Conservation (phyloP, 345 rosid species). For the Excoecaria cochinchinensis region DNA sequence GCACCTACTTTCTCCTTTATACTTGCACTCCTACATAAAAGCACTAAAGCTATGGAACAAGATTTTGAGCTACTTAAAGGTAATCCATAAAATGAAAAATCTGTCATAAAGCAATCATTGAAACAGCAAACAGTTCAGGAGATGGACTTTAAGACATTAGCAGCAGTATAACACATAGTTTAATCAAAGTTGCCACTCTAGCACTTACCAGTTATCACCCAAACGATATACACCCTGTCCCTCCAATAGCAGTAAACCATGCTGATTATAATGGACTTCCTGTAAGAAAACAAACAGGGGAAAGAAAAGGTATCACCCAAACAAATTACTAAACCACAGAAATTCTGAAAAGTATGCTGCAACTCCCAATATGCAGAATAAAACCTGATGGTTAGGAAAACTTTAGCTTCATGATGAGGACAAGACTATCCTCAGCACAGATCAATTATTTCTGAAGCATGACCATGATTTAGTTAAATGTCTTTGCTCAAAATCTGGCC, state of each 20-base stretch:
- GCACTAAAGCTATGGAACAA: neutral
- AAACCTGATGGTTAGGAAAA: neutral
- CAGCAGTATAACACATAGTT: conserved; percentile 6
- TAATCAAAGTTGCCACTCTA: conserved; percentile 16
- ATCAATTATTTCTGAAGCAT: neutral
- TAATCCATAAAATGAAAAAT: neutral
- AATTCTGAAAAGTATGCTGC: neutral
- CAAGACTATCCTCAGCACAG: neutral
- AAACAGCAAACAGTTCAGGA: neutral
- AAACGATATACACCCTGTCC: conserved; percentile 90
- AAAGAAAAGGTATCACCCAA: neutral
- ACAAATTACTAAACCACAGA: neutral
- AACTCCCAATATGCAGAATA: neutral
- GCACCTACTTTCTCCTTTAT: neutral
- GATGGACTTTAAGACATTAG: neutral
- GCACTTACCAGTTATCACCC: conserved; percentile 77
- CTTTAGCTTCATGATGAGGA: neutral
- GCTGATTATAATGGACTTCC: conserved; percentile 97
- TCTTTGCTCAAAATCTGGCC: neutral
- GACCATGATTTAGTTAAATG: neutral
- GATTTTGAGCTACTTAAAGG: neutral
- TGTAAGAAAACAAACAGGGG: conserved; percentile 33
- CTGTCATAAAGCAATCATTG: neutral
- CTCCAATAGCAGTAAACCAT: conserved; percentile 87
- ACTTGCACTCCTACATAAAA: neutral